Evolutionary conservation across 2,329 filamentous ascomycete species (phyloP).

Genomic region (Didymella lethalis): DNA sequence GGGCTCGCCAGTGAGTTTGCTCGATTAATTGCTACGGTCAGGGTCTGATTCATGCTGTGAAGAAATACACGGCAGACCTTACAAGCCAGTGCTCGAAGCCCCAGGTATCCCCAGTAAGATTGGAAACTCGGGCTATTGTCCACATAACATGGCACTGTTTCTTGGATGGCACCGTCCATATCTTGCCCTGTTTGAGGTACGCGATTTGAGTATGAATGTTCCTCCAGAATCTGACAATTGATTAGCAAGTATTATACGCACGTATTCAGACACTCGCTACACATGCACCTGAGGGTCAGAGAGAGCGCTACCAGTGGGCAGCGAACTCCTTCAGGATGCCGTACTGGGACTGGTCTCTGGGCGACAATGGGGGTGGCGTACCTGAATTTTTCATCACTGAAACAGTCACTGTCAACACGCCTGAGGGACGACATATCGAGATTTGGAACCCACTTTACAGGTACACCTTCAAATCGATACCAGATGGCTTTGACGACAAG

Average conservation of each 20-base stretch:
- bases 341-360: slow-evolving; percentile 48
- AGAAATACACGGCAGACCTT: slow-evolving; percentile 49
- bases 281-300: slow-evolving; percentile 26
- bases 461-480: slow-evolving; percentile 39
- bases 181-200: slow-evolving; percentile 68
- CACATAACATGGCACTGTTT: slow-evolving; percentile 79
- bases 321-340: slow-evolving; percentile 45
- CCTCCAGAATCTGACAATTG: background rate
- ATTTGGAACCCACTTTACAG: slow-evolving; percentile 43
- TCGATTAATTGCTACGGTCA: fast-evolving
- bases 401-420: slow-evolving; percentile 26
- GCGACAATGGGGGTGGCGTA: slow-evolving; percentile 27
- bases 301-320: slow-evolving; percentile 34
- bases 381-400: slow-evolving; percentile 38
- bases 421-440: slow-evolving; percentile 23
- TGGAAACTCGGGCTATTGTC: slow-evolving; percentile 70
- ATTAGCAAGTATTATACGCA: slow-evolving; percentile 43
- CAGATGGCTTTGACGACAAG: slow-evolving; percentile 37
- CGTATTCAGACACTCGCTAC: slow-evolving; percentile 33
- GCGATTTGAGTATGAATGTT: too few relatives aligned
- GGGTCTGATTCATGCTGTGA: too few relatives aligned
- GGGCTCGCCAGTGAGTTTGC: slow-evolving; percentile 72
- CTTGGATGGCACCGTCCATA: slow-evolving; percentile 88
- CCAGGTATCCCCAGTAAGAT: slow-evolving; percentile 45
- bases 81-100: slow-evolving; percentile 47